Evolutionary conservation across 2,329 filamentous ascomycete species (phyloP).

Genomic region (Mariannaea sp.): DNA sequence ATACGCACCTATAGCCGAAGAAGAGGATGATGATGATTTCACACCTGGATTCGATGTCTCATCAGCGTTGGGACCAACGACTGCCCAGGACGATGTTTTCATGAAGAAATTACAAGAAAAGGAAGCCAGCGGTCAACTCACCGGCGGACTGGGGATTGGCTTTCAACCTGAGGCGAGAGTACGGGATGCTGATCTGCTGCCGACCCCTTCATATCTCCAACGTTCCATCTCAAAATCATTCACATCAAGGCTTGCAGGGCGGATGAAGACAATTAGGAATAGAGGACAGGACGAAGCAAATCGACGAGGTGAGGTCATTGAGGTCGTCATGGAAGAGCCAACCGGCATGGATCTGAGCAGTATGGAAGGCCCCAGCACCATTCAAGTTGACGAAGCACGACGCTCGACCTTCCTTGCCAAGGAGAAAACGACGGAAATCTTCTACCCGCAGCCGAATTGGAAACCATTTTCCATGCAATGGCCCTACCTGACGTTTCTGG

Average conservation of each 20-base stretch:
- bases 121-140: slow-evolving; percentile 60
- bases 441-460: slow-evolving; percentile 69
- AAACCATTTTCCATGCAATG: slow-evolving; percentile 68
- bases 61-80: slow-evolving; percentile 51
- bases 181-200: slow-evolving; percentile 55
- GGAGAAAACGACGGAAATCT: slow-evolving; percentile 52
- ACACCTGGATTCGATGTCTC: slow-evolving; percentile 52
- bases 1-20: slow-evolving; percentile 40
- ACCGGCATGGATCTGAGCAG: slow-evolving; percentile 57
- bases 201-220: slow-evolving; percentile 41
- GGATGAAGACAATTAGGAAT: slow-evolving; percentile 51
- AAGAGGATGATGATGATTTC: slow-evolving; percentile 40
- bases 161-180: slow-evolving; percentile 54
- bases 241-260: slow-evolving; percentile 31
- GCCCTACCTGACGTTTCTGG: slow-evolving; percentile 61
- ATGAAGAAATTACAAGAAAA: slow-evolving; percentile 53
- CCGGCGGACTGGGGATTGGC: slow-evolving; percentile 62
- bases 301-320: slow-evolving; percentile 61
- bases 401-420: slow-evolving; percentile 46
- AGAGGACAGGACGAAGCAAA: slow-evolving; percentile 64
- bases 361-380: slow-evolving; percentile 50
- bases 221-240: slow-evolving; percentile 49
- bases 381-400: slow-evolving; percentile 40
- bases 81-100: slow-evolving; percentile 51
- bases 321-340: slow-evolving; percentile 56